Evolutionary conservation across 1,284 basidiomycete genomes (phyloP).

Genomic region (Cryptococcus sp.): DNA sequence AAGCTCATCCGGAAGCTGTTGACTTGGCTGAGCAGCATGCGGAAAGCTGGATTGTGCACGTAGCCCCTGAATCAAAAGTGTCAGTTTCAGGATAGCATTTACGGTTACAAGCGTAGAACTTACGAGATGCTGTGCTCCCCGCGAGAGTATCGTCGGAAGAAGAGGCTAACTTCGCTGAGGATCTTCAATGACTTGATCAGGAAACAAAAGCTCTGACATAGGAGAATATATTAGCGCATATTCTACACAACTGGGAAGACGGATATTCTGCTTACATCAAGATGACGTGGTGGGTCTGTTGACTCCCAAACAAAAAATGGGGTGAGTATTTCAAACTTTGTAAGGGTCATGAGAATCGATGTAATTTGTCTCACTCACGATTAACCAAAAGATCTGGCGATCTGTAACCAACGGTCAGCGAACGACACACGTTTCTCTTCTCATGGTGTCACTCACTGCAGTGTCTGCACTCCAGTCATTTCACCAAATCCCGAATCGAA

Average conservation of each 20-base stretch:
- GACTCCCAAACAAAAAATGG: no score
- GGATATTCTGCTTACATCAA: constrained; percentile 26
- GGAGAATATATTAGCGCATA: background rate
- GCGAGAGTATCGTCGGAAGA: constrained; percentile 36
- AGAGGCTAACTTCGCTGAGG: constrained; percentile 51
- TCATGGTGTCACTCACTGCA: constrained; percentile 24
- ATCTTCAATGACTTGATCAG: constrained; percentile 58
- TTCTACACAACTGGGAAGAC: background rate
- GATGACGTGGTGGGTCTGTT: constrained; percentile 28
- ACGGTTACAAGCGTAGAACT: background rate
- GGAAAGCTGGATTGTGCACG: constrained; percentile 28
- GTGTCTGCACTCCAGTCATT: constrained; percentile 31
- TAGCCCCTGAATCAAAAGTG: constrained; percentile 20
- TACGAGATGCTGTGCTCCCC: constrained; percentile 28
- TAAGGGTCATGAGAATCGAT: background rate
- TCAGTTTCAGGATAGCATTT: background rate
- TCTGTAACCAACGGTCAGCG: background rate
- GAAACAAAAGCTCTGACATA: constrained; percentile 63
- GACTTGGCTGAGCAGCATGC: constrained; percentile 33
- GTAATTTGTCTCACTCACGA: constrained; percentile 11
- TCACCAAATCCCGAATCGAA: constrained; percentile 30
- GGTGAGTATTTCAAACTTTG: no score
- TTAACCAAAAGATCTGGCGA: constrained; percentile 17
- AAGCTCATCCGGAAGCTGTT: constrained; percentile 36
- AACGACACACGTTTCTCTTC: no score